Base-by-base conservation (phyloP, 805 yeast genomes). In the Candida vaughaniae region DNA sequence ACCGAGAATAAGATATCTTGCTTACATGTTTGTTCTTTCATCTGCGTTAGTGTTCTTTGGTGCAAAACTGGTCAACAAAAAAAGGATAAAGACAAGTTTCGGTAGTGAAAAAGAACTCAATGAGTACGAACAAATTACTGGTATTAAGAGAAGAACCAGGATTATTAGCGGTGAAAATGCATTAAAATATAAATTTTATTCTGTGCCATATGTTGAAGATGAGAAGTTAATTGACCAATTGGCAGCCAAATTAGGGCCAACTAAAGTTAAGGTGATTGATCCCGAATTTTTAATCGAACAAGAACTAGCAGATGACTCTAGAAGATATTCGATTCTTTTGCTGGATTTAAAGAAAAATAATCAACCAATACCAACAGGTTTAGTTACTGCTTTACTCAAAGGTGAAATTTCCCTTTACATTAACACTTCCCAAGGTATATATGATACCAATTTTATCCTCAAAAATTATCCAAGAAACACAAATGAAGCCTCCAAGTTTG, bases 401-500 rank as follows among this genome's bases (percentile, higher is more conserved):
- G 52, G 63, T 31, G 68, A 68, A 31, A 55, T 73, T 7, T 34
- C 47, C 8, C 44, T 53, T 26, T 66, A 51, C 35, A 36, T 61
- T 42, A 68, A 64, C 41, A 68, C 73, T 1, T 47, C 66, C 9
- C 51, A 48, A 18, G 48, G 71, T 3, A 66, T 68, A 16, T 49
- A 64, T 16, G 64, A 71, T 22, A 73, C 78, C 20, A 63, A 65
- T 26, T 75, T 79, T 25, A 46, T 80, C 0, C 55, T 84, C 33
- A 51, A 73, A 18, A 76, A 80, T 49, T 83, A 75, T 52, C 90
- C 91, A 3, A 70, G 66, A 33, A 66, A 69, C 16, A 71, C 85
- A 26, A 75, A 75, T 33, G 90, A 84, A 42, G 83, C 87, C 3
- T 75, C 80, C 36, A 78, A 76, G 49, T 85, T 85, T 45, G 93